These are phyloP conservation scores for Fusarium sp. DNA, from an alignment of 2,329 filamentous ascomycete species.

Conservation along the genomic window DNA sequence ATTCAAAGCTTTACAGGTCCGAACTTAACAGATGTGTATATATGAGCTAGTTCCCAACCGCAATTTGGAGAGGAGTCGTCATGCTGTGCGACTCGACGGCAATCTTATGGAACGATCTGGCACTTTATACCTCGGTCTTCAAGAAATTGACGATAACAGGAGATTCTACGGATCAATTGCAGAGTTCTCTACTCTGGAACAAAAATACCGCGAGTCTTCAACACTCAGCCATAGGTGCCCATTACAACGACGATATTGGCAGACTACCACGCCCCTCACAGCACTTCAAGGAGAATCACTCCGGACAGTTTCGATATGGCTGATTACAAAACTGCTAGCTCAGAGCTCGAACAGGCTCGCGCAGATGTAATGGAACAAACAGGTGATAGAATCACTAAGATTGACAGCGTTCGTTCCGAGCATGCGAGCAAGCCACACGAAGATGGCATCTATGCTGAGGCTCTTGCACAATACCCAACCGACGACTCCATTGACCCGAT, in stretches of 20 bases:
- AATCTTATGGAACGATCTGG: not conserved
- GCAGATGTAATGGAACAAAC: conserved; percentile 4
- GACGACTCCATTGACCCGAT: conserved; percentile 53
- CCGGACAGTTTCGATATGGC: conserved; percentile 1
- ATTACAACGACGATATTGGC: not conserved
- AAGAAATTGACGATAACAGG: not conserved
- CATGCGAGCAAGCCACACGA: conserved; percentile 18
- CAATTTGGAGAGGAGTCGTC: not conserved
- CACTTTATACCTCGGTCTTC: not conserved
- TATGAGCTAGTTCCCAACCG: not conserved
- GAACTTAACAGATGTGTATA: not conserved
- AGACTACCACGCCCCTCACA: not conserved
- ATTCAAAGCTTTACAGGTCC: not conserved
- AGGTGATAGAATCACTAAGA: conserved; percentile 6
- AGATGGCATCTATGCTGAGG: conserved; percentile 51
- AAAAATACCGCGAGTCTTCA: not conserved
- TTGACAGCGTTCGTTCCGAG: not conserved
- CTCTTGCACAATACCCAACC: conserved; percentile 52
- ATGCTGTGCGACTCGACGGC: not conserved
- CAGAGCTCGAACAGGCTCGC: conserved; percentile 8
- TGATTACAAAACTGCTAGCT: not conserved
- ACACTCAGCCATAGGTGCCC: not conserved
- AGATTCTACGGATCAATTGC: not conserved
- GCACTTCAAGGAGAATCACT: not conserved
- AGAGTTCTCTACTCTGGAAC: not conserved